phyloP scores from a whole-genome alignment of 2,329 filamentous ascomycete species.

The Botrytis byssoidea region DNA sequence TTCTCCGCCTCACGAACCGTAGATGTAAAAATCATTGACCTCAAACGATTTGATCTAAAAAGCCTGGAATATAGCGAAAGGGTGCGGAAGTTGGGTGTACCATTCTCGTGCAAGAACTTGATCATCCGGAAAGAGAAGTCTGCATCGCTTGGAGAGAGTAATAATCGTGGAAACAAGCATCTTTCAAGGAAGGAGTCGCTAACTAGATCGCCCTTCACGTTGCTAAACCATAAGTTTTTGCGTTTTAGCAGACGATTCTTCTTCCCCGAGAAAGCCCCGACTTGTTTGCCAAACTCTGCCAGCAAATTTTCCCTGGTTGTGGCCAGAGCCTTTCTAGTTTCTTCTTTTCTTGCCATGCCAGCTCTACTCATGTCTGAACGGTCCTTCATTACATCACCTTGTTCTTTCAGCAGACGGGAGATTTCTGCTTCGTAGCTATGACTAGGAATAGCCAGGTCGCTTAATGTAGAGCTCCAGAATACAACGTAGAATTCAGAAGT shows the following conservation, averaged over 20 bases:
- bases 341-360: slow-evolving; percentile 64
- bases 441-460: slow-evolving; percentile 75
- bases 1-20: slow-evolving; percentile 90
- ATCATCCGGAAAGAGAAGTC: slow-evolving; percentile 86
- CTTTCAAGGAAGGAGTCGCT: slow-evolving; percentile 81
- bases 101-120: slow-evolving; percentile 80
- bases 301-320: slow-evolving; percentile 67
- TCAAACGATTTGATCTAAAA: slow-evolving; percentile 78
- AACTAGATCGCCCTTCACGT: slow-evolving; percentile 62
- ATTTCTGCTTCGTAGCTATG: slow-evolving; percentile 77
- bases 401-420: slow-evolving; percentile 64
- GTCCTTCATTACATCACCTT: slow-evolving; percentile 66
- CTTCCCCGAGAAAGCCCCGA: slow-evolving; percentile 64
- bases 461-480: slow-evolving; percentile 87
- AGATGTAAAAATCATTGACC: slow-evolving; percentile 81
- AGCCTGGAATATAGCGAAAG: slow-evolving; percentile 80
- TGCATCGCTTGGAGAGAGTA: slow-evolving; percentile 81
- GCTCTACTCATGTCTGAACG: slow-evolving; percentile 69
- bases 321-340: slow-evolving; percentile 66
- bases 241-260: slow-evolving; percentile 70
- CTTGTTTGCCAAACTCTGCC: slow-evolving; percentile 70
- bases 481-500: slow-evolving; percentile 81
- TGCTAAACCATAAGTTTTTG: slow-evolving; percentile 75
- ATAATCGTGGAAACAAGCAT: slow-evolving; percentile 84
- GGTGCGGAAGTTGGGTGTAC: slow-evolving; percentile 82